A percentile compares a stretch with the other conserved stretches of the same genome.
These are phyloP conservation scores for Chrysanthemum makinoi DNA, from an alignment of 129 eudicot genomes.

Conservation along the genomic window DNA sequence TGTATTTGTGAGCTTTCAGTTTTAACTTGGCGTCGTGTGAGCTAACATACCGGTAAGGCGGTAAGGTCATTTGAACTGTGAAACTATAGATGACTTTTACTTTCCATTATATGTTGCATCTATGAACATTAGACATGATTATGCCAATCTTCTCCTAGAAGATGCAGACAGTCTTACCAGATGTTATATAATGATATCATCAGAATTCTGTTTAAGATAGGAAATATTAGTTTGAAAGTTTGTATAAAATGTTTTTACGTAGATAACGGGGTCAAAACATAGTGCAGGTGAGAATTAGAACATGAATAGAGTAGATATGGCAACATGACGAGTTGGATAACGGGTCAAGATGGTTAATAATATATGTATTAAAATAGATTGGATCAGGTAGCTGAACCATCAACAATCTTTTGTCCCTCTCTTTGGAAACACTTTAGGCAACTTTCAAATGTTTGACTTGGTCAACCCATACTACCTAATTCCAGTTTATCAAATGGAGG, in stretches of 20 bases:
- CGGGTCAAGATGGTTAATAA: too few relatives aligned
- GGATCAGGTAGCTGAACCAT: too few relatives aligned
- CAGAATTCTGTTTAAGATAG: not conserved
- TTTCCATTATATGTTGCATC: constrained; percentile 3
- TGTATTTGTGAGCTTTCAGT: not conserved
- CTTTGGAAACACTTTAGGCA: not conserved
- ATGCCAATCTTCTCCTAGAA: not conserved
- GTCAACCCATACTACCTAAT: too few relatives aligned
- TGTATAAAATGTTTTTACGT: not conserved
- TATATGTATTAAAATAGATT: not conserved
- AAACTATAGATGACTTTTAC: not conserved
- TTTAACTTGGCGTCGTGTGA: not conserved
- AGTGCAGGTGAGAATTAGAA: too few relatives aligned
- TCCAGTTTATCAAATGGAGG: too few relatives aligned
- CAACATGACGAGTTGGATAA: too few relatives aligned
- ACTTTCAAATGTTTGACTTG: not conserved
- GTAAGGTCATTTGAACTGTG: not conserved
- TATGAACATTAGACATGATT: not conserved
- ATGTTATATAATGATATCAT: constrained; percentile 7
- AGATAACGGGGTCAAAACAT: not conserved
- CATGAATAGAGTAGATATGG: too few relatives aligned
- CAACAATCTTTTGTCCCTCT: too few relatives aligned
- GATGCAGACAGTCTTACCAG: not conserved
- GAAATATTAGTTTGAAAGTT: not conserved
- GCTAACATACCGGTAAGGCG: not conserved